These are phyloP conservation scores for Plasmodium fragile DNA, from an alignment of 169 alveolate species.

Conservation along the genomic window DNA sequence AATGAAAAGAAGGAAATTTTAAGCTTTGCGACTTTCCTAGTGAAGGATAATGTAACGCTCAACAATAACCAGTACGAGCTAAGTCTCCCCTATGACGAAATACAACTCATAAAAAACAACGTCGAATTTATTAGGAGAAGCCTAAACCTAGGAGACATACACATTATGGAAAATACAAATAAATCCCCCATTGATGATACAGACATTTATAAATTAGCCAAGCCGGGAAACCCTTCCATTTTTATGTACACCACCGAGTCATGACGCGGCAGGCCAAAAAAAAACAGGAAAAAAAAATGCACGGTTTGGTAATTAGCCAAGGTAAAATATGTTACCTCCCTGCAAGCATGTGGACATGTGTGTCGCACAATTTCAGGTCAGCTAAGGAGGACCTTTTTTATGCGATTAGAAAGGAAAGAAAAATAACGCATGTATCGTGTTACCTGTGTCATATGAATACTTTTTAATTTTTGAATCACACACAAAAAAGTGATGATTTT, in stretches of 20 bases:
- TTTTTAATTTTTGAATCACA: slow-evolving; percentile 22
- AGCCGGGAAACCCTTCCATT: slow-evolving; percentile 86
- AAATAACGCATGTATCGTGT: neutral
- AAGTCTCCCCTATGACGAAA: slow-evolving; percentile 82
- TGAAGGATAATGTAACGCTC: slow-evolving; percentile 85
- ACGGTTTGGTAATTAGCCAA: neutral
- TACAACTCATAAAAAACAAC: slow-evolving; percentile 66
- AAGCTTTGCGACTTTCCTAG: slow-evolving; percentile 91
- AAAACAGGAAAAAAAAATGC: neutral
- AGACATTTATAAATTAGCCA: slow-evolving; percentile 77
- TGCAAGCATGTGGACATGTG: neutral
- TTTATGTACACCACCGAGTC: slow-evolving; percentile 73
- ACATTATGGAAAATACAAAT: slow-evolving; percentile 78
- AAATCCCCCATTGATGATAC: slow-evolving; percentile 77
- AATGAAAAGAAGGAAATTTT: slow-evolving; percentile 87
- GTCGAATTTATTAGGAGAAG: slow-evolving; percentile 68
- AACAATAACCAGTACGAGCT: slow-evolving; percentile 85
- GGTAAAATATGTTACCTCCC: neutral
- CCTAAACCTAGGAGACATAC: slow-evolving; percentile 74
- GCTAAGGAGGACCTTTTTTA: neutral
- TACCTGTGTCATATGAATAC: neutral
- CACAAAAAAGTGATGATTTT: neutral
- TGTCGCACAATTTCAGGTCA: neutral
- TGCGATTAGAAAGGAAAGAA: neutral
- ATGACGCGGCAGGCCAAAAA: neutral